Evolutionary conservation across 1,284 basidiomycete species (phyloP).

Genomic region (Moesziomyces sp.): DNA sequence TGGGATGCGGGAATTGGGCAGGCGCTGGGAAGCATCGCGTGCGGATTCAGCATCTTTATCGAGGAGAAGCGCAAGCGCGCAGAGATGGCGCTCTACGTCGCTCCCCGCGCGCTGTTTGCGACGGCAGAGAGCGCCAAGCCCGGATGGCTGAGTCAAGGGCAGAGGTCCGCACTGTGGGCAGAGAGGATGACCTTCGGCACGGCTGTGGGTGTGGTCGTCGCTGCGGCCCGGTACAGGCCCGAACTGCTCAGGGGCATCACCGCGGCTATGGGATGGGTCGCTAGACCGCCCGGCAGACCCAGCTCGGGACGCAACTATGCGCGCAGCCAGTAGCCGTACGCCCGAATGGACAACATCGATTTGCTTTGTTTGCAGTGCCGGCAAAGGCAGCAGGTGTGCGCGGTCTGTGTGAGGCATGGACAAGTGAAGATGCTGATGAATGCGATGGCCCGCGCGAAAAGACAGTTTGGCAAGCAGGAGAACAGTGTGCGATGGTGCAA

Average conservation of each 20-base stretch:
- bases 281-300: constrained; percentile 8
- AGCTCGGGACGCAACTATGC: constrained; percentile 31
- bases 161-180: constrained; percentile 46
- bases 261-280: constrained; percentile 56
- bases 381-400: too few relatives aligned
- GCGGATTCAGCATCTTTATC: constrained; percentile 64
- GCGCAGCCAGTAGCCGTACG: constrained; percentile 1
- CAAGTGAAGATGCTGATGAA: too few relatives aligned
- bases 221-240: constrained; percentile 50
- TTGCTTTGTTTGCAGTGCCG: too few relatives aligned
- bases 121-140: constrained; percentile 52
- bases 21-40: constrained; percentile 43
- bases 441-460: too few relatives aligned
- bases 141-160: constrained; percentile 54
- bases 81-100: constrained; percentile 69
- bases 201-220: constrained; percentile 48
- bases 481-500: too few relatives aligned
- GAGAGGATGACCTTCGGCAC: constrained; percentile 55
- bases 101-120: constrained; percentile 67
- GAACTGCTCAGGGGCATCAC: constrained; percentile 58
- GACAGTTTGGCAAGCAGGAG: too few relatives aligned
- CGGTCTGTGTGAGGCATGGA: too few relatives aligned
- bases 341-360: neutral
- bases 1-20: constrained; percentile 59
- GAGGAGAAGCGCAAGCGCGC: constrained; percentile 68